phyloP scores from a whole-genome alignment of 345 rosid genomes.

The Clarkia xantiana region DNA sequence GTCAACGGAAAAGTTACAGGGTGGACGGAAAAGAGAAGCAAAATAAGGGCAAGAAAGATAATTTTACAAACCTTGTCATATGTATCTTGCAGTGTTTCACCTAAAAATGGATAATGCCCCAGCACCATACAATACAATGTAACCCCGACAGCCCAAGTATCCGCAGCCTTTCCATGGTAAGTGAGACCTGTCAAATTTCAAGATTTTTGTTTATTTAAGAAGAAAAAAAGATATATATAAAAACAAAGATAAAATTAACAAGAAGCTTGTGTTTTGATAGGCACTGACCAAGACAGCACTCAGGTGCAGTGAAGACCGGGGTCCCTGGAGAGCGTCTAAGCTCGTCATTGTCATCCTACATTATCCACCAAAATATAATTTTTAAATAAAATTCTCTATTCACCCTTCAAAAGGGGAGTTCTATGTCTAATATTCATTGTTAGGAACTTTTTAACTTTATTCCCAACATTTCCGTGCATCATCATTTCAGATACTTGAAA shows the following conservation, averaged over 20 bases:
- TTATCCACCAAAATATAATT: background rate
- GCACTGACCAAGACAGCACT: conserved; percentile 77
- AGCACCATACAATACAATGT: conserved; percentile 76
- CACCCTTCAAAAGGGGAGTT: too few relatives aligned
- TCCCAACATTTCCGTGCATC: too few relatives aligned
- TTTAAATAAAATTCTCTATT: too few relatives aligned
- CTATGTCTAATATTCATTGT: too few relatives aligned
- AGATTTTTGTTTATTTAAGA: background rate
- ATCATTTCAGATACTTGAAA: too few relatives aligned
- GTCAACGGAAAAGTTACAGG: background rate
- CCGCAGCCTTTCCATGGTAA: conserved; percentile 81
- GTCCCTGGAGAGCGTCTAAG: conserved; percentile 98
- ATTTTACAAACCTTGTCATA: conserved; percentile 65
- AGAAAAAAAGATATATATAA: too few relatives aligned
- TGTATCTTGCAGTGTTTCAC: conserved; percentile 88
- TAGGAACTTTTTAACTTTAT: too few relatives aligned
- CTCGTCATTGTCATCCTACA: conserved; percentile 83
- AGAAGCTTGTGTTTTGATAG: background rate
- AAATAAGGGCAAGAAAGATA: background rate
- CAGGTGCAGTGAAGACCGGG: conserved; percentile 99
- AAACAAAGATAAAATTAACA: too few relatives aligned
- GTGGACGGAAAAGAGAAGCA: background rate
- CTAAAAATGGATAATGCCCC: conserved; percentile 86
- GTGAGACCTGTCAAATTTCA: conserved; percentile 79
- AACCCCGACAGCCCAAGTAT: conserved; percentile 96